These are phyloP conservation scores for Nicotiana attenuata DNA, from an alignment of 257 asterid species.

Conservation along the genomic window DNA sequence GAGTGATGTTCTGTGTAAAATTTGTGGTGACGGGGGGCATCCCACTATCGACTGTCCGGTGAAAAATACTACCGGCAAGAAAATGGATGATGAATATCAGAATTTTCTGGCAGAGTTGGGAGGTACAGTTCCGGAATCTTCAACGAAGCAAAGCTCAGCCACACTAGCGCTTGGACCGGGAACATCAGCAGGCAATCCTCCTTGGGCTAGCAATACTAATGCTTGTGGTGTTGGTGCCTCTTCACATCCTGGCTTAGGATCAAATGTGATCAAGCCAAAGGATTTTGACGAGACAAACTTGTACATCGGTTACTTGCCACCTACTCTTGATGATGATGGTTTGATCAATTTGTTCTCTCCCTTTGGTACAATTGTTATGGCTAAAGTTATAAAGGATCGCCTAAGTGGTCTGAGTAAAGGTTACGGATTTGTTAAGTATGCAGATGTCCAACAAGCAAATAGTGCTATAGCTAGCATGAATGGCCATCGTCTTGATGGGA, in stretches of 20 bases:
- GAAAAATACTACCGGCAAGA: conserved; percentile 88
- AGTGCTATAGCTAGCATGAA: conserved; percentile 87
- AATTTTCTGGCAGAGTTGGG: conserved; percentile 92
- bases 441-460: conserved; percentile 80
- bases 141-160: conserved; percentile 40
- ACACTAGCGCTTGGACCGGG: conserved; percentile 71
- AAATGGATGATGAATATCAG: conserved; percentile 98
- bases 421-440: conserved; percentile 90
- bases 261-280: conserved; percentile 57
- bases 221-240: conserved; percentile 26
- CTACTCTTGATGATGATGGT: conserved; percentile 83
- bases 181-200: conserved; percentile 61
- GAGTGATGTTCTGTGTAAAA: conserved; percentile 87
- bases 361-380: conserved; percentile 95
- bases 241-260: conserved; percentile 53
- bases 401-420: conserved; percentile 76
- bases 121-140: conserved; percentile 74
- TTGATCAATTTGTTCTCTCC: conserved; percentile 71
- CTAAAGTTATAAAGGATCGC: conserved; percentile 90
- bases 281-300: conserved; percentile 89
- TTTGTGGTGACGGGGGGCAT: conserved; percentile 97
- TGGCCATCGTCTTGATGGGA: conserved; percentile 87
- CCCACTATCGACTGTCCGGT: conserved; percentile 95
- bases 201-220: conserved; percentile 61
- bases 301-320: conserved; percentile 88